phyloP scores from a whole-genome alignment of 768 basidiomycete species.

The Tylopilus vinaceipallidus region DNA sequence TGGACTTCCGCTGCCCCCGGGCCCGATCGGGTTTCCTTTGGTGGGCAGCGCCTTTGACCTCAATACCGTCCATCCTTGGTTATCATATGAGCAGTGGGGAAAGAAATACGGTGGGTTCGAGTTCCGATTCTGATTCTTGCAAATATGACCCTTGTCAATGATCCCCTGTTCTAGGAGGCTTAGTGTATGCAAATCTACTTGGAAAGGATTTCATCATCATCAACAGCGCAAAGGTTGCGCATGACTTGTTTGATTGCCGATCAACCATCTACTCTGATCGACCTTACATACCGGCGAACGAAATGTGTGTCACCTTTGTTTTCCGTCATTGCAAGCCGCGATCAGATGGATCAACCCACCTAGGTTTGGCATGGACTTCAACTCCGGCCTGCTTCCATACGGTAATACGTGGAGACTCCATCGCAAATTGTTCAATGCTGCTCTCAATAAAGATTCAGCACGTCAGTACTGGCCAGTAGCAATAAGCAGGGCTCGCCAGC shows the following conservation, averaged over 20 bases:
- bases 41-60: constrained; percentile 25
- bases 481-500: constrained; percentile 19
- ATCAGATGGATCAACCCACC: background rate
- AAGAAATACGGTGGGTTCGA: constrained; percentile 28
- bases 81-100: constrained; percentile 35
- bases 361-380: constrained; percentile 33
- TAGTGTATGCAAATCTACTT: constrained; percentile 27
- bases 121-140: background rate
- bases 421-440: constrained; percentile 24
- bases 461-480: constrained; percentile 15
- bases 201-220: constrained; percentile 30
- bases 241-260: constrained; percentile 23
- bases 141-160: background rate
- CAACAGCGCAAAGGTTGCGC: constrained; percentile 20
- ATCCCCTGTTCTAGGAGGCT: constrained; percentile 10
- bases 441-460: constrained; percentile 16
- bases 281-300: constrained; percentile 19
- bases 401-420: constrained; percentile 31
- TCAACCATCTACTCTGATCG: constrained; percentile 29
- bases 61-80: constrained; percentile 26
- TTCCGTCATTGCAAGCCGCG: background rate
- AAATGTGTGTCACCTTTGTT: constrained; percentile 12
- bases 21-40: constrained; percentile 46
- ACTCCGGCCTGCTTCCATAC: constrained; percentile 27
- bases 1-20: constrained; percentile 42